phyloP scores from a whole-genome alignment of 257 asterid species.

The Sherardia arvensis region DNA sequence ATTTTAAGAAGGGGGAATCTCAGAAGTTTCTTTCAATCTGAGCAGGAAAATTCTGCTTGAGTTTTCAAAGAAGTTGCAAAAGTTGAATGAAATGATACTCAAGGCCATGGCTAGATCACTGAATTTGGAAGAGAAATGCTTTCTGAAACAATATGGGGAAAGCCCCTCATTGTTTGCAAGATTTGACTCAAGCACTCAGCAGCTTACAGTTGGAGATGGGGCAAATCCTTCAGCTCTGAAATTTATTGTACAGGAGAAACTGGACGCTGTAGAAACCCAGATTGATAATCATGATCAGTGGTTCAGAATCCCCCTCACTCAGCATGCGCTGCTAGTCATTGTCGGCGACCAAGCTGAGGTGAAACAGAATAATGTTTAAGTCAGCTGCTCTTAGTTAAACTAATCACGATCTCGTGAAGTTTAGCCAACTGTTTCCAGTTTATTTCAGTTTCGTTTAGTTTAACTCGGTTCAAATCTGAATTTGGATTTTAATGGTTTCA shows the following conservation, averaged over 20 bases:
- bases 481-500: background rate
- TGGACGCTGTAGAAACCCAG: conserved; percentile 45
- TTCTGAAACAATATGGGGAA: conserved; percentile 25
- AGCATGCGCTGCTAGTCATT: conserved; percentile 37
- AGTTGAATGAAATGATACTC: conserved; percentile 12
- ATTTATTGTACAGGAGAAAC: conserved; percentile 48
- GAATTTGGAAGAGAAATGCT: conserved; percentile 24
- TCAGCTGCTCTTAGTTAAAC: no score
- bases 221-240: conserved; percentile 48
- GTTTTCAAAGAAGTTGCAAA: conserved; percentile 13
- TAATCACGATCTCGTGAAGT: no score
- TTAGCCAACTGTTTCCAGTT: no score
- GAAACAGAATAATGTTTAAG: no score
- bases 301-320: conserved; percentile 37
- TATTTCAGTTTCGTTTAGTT: no score
- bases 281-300: conserved; percentile 36
- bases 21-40: background rate
- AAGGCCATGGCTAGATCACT: conserved; percentile 31
- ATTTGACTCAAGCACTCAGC: conserved; percentile 40
- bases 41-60: conserved; percentile 20
- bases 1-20: no score
- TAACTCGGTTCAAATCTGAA: background rate
- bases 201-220: conserved; percentile 34
- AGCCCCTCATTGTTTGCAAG: conserved; percentile 15
- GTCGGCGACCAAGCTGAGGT: conserved; percentile 72